These are phyloP conservation scores for Termitomyces sp. DNA, from an alignment of 768 basidiomycete species.

Conservation along the genomic window DNA sequence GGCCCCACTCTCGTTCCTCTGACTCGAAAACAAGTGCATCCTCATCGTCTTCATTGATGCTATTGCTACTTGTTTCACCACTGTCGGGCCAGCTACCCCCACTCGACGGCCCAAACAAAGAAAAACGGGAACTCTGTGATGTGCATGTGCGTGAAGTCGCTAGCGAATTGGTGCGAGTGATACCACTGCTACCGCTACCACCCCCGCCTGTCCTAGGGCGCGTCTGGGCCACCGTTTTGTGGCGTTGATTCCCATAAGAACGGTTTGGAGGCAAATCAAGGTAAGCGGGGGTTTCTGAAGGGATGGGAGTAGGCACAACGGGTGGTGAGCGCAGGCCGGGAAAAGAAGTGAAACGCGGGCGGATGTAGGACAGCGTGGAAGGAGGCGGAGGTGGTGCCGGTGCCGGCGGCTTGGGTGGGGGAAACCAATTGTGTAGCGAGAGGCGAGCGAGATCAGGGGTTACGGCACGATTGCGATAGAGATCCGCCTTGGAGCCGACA, in stretches of 20 bases:
- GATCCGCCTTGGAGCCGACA: constrained; percentile 90
- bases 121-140: constrained; percentile 54
- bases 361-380: constrained; percentile 71
- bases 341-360: constrained; percentile 74
- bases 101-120: constrained; percentile 46
- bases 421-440: constrained; percentile 84
- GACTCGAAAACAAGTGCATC: constrained; percentile 41
- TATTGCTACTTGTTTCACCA: constrained; percentile 60
- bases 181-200: constrained; percentile 10
- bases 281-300: constrained; percentile 58
- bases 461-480: constrained; percentile 66
- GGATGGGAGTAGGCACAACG: constrained; percentile 33
- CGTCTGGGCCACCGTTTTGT: constrained; percentile 39
- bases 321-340: constrained; percentile 61
- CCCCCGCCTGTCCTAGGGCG: constrained; percentile 44
- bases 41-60: constrained; percentile 62
- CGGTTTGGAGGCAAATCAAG: constrained; percentile 56
- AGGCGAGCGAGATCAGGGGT: constrained; percentile 80
- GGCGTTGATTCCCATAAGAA: constrained; percentile 47
- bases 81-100: constrained; percentile 52
- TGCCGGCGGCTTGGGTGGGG: constrained; percentile 65
- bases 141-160: constrained; percentile 39
- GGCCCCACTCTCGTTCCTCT: constrained; percentile 66
- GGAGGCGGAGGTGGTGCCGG: constrained; percentile 61
- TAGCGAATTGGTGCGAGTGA: constrained; percentile 44